Base-by-base conservation (phyloP, 176 grass and related monocot species). In the Zea luxurians region DNA sequence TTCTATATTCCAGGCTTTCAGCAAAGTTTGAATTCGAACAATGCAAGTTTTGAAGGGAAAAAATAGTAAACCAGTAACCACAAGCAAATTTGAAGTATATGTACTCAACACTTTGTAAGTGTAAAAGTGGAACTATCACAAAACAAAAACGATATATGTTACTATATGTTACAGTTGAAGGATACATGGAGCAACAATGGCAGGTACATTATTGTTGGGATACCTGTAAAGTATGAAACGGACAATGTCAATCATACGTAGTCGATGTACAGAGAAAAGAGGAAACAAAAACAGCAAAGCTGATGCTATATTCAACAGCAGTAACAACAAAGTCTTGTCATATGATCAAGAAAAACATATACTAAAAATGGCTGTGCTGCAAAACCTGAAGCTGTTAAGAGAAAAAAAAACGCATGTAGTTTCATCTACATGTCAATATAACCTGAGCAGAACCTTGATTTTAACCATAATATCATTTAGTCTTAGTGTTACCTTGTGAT, bases 131-230 rank as follows among this genome's bases (percentile, higher is more conserved):
- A 66, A 55, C 41, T 38, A 38, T 47, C 66, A 38, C 63, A 57
- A 65, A 73, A 45, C 9, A 10, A 38, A 66, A 64, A 76, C 18
- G 0, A 60, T 61, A 81, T 36, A 70, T 77, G 35, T 61, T 74
- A 71, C 13, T 80, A 73, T 67, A 4, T 88, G 79, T 82, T n/a
- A 84, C 36, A 87, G 64, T 79, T 76, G 21, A 84, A 90, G 92
- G 92, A 99, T 99, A 99, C 96, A 90, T 76, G 88, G 76, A 84
- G 76, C 78, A 75, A 96, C 53, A 73, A 34, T 81, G 64, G 74
- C 47, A 68, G 96, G 90, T 64, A 93, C 63, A 63, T 93, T 95
- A 73, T 99, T 99, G 52, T 82, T 75, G 38, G 86, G 86, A 82
- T 99, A 99, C 79, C 96, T 99, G 90, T 66, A 87, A 73, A 81